Percentiles rank a stretch among this genome's conserved stretches.
These are phyloP conservation scores for Logfia minima DNA, from an alignment of 129 eudicot genomes.

Conservation along the genomic window DNA sequence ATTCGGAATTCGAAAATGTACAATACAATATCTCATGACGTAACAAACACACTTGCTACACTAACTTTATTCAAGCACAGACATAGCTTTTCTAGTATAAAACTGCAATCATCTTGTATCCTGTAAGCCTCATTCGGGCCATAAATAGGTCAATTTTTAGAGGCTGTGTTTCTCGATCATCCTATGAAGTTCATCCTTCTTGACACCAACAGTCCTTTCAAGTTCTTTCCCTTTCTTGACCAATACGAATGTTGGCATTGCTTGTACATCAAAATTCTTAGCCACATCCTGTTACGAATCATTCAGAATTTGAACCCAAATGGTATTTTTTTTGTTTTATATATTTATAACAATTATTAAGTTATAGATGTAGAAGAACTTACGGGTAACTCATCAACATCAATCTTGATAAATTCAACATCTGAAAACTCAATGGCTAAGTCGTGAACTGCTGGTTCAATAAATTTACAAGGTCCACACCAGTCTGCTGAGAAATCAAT, in stretches of 20 bases:
- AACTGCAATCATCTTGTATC: constrained; percentile 8
- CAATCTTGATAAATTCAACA: constrained; percentile 74
- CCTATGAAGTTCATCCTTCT: constrained; percentile 61
- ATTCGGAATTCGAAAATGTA: neutral
- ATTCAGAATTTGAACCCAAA: neutral
- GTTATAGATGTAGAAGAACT: neutral
- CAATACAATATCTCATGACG: constrained; percentile 8
- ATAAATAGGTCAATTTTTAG: constrained; percentile 9
- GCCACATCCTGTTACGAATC: constrained; percentile 63
- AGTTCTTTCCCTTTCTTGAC: constrained; percentile 66
- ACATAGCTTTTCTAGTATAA: neutral
- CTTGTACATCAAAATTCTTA: constrained; percentile 53
- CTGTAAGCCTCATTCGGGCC: neutral
- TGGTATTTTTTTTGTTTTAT: neutral
- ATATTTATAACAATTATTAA: neutral
- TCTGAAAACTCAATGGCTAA: constrained; percentile 60
- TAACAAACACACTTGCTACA: constrained; percentile 12
- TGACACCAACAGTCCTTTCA: constrained; percentile 74
- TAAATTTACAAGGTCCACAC: constrained; percentile 81
- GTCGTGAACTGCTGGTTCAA: constrained; percentile 61
- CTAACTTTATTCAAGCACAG: constrained; percentile 26
- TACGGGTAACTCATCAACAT: constrained; percentile 77
- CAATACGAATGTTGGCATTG: constrained; percentile 76
- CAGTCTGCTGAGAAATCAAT: constrained; percentile 79
- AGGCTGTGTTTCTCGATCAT: constrained; percentile 69